phyloP scores from a whole-genome alignment of 2,329 filamentous ascomycete species.

The Chaetomium sp. region DNA sequence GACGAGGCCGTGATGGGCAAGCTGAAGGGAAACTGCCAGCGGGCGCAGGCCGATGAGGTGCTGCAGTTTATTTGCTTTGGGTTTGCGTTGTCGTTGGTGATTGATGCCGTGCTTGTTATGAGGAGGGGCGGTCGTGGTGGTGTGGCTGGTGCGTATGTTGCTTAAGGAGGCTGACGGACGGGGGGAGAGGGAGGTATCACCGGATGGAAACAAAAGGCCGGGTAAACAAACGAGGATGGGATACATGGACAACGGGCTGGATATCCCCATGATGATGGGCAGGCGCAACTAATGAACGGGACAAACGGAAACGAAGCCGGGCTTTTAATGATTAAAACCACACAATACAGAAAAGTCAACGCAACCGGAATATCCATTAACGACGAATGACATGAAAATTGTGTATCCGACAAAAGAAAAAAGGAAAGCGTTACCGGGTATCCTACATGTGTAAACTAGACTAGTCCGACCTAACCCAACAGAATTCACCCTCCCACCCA shows the following conservation, averaged over 20 bases:
- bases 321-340: not conserved
- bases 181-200: not conserved
- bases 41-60: conserved; percentile 15
- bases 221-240: not conserved
- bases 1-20: not conserved
- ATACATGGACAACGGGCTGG: not conserved
- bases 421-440: conserved; percentile 6
- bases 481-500: not conserved
- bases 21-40: conserved; percentile 18
- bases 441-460: conserved; percentile 7
- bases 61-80: conserved; percentile 20
- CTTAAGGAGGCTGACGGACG: not conserved
- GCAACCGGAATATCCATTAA: too few relatives aligned
- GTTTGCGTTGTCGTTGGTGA: conserved; percentile 4
- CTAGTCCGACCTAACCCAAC: conserved; percentile 1
- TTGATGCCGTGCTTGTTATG: conserved; percentile 8
- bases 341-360: too few relatives aligned
- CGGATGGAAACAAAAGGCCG: not conserved
- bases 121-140: not conserved
- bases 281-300: too few relatives aligned
- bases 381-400: too few relatives aligned
- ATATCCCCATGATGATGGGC: too few relatives aligned
- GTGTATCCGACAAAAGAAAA: not conserved
- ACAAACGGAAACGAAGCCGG: too few relatives aligned
- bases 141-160: conserved; percentile 2